Evolutionary conservation across 345 rosid genomes (phyloP).

Genomic region (Noccaea caerulescens): DNA sequence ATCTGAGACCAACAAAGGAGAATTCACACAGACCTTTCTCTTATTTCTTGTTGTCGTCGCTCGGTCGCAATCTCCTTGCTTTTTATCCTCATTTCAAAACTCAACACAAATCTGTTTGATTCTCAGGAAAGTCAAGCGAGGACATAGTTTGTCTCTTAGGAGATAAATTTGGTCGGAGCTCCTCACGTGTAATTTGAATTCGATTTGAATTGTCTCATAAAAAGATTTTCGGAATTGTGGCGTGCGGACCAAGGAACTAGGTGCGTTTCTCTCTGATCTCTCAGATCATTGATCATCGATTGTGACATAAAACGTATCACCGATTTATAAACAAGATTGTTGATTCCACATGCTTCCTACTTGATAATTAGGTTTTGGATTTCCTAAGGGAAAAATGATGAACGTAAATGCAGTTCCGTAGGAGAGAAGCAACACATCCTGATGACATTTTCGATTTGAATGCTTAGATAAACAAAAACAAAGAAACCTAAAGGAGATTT

Average conservation of each 20-base stretch:
- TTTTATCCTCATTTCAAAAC: not conserved
- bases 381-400: not conserved
- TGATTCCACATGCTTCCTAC: not conserved
- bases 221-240: not conserved
- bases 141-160: not conserved
- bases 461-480: conserved; percentile 7
- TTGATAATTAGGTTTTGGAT: not conserved
- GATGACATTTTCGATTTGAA: not conserved
- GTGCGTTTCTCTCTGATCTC: conserved; percentile 20
- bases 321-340: conserved; percentile 2
- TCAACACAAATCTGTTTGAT: conserved; percentile 27
- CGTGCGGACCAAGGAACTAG: conserved; percentile 40
- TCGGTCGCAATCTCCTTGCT: conserved; percentile 22
- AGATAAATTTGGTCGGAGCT: too few relatives aligned
- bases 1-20: conserved; percentile 41
- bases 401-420: conserved; percentile 1
- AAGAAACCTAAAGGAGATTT: conserved; percentile 18
- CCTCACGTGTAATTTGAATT: not conserved
- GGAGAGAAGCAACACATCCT: conserved; percentile 11
- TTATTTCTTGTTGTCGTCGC: conserved; percentile 11
- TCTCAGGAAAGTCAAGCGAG: not conserved
- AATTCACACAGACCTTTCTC: conserved; percentile 8
- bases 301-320: not conserved
- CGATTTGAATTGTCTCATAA: not conserved
- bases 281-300: not conserved